These are phyloP conservation scores for Pistacia vera DNA, from an alignment of 345 rosid genomes.

Conservation along the genomic window DNA sequence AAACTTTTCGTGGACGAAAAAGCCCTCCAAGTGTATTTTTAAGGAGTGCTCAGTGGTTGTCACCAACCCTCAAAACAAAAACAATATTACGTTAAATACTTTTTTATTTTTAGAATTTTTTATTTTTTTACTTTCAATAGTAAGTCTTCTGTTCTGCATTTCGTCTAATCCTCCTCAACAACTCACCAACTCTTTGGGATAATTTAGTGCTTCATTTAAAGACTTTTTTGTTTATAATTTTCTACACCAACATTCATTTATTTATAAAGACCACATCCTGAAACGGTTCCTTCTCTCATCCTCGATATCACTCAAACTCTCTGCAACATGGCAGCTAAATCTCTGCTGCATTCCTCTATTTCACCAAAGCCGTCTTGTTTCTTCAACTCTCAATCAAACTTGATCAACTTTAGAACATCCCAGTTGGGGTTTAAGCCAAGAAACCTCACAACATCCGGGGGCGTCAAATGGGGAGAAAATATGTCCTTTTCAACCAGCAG, in stretches of 20 bases:
- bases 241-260: slow-evolving; percentile 28
- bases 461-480: slow-evolving; percentile 25
- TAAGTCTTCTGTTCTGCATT: not conserved
- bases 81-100: not conserved
- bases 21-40: slow-evolving; percentile 29
- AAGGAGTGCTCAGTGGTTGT: not conserved
- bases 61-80: slow-evolving; percentile 16
- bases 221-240: not conserved
- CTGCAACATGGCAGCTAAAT: slow-evolving; percentile 39
- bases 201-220: not conserved
- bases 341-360: slow-evolving; percentile 32
- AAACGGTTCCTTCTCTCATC: not conserved
- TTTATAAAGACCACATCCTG: not conserved
- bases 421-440: slow-evolving; percentile 29
- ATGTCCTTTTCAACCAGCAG: slow-evolving; percentile 9
- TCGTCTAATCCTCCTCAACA: not conserved
- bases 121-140: not conserved
- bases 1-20: slow-evolving; percentile 19
- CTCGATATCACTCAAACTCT: not conserved
- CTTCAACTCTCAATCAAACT: slow-evolving; percentile 23
- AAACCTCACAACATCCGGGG: not conserved
- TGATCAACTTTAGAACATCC: slow-evolving; percentile 23
- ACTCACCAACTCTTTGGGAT: not conserved
- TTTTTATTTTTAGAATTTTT: too few relatives aligned
- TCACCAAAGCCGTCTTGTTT: slow-evolving; percentile 17